Conservation (phyloP, 176 grass and related monocot species). For the Oryza rufipogon region DNA sequence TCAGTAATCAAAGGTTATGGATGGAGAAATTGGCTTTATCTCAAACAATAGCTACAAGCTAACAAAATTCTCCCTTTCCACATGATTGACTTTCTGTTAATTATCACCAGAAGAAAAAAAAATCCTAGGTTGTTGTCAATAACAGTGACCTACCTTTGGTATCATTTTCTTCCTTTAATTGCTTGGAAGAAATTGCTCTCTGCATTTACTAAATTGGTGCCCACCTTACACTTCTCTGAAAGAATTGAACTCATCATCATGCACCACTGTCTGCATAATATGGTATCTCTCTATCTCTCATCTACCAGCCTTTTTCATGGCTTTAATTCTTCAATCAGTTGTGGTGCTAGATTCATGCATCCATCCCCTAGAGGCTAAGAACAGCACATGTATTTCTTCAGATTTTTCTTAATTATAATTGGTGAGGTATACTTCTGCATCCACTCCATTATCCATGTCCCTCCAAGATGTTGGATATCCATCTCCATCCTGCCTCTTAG, state of each 20-base stretch:
- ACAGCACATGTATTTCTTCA: not conserved
- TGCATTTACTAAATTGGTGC: slow-evolving; percentile 24
- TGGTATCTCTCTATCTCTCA: not conserved
- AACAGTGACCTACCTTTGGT: slow-evolving; percentile 1
- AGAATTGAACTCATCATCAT: slow-evolving; percentile 1
- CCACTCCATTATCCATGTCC: slow-evolving; percentile 27
- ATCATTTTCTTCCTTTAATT: slow-evolving; percentile 42
- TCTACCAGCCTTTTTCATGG: slow-evolving; percentile 12
- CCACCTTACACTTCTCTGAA: slow-evolving; percentile 25
- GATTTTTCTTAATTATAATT: not conserved
- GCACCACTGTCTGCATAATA: slow-evolving; percentile 14
- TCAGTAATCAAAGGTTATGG: slow-evolving; percentile 6
- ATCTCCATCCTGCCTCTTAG: slow-evolving; percentile 27
- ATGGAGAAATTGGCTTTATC: not conserved
- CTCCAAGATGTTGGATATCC: slow-evolving; percentile 38
- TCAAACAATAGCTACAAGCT: not conserved
- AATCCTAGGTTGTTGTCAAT: slow-evolving; percentile 15
- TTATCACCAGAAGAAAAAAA: slow-evolving; percentile 9
- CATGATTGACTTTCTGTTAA: not conserved
- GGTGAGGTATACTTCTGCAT: slow-evolving; percentile 19
- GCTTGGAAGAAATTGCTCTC: slow-evolving; percentile 14
- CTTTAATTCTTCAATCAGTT: not conserved
- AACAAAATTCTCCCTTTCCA: not conserved
- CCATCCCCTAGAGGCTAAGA: not conserved
- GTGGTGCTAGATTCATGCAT: slow-evolving; percentile 24